These are phyloP conservation scores for Flaveria linearis DNA, from an alignment of 129 eudicot species.

Conservation along the genomic window DNA sequence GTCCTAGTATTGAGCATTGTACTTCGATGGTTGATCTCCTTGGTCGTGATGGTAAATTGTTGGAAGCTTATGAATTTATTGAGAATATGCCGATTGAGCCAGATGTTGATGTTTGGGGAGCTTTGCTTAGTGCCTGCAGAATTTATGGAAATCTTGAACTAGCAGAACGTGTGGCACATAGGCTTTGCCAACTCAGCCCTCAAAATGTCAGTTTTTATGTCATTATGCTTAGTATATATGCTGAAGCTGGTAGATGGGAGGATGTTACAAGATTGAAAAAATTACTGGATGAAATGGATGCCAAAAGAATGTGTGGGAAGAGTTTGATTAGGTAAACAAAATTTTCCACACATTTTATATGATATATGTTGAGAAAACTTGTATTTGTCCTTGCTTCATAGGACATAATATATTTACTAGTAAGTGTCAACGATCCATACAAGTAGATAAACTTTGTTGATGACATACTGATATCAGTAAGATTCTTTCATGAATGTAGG, in stretches of 20 bases:
- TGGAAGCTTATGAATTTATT: slow-evolving; percentile 50
- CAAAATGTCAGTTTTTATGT: slow-evolving; percentile 27
- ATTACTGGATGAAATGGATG: slow-evolving; percentile 38
- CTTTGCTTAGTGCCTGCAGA: slow-evolving; percentile 56
- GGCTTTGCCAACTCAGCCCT: slow-evolving; percentile 28
- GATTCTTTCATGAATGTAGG: neutral
- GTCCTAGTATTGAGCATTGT: slow-evolving; percentile 48
- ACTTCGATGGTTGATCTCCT: slow-evolving; percentile 58
- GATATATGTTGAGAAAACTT: too few species aligned
- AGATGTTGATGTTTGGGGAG: slow-evolving; percentile 49
- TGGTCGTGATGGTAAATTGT: slow-evolving; percentile 44
- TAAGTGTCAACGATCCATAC: slow-evolving; percentile 10
- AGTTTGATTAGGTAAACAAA: slow-evolving; percentile 22
- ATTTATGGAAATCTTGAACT: slow-evolving; percentile 50
- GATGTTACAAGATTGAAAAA: slow-evolving; percentile 42
- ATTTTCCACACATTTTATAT: neutral
- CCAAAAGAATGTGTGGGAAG: slow-evolving; percentile 38
- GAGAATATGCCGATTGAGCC: slow-evolving; percentile 45
- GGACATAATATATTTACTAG: neutral
- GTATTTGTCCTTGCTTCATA: neutral
- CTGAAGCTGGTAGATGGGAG: slow-evolving; percentile 57
- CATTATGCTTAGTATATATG: slow-evolving; percentile 41
- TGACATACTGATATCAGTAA: slow-evolving; percentile 16
- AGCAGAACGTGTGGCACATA: slow-evolving; percentile 42
- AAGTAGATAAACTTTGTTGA: slow-evolving; percentile 5